These are phyloP conservation scores for Diplodia intermedia DNA, from an alignment of 2,329 filamentous ascomycete genomes.

Conservation along the genomic window DNA sequence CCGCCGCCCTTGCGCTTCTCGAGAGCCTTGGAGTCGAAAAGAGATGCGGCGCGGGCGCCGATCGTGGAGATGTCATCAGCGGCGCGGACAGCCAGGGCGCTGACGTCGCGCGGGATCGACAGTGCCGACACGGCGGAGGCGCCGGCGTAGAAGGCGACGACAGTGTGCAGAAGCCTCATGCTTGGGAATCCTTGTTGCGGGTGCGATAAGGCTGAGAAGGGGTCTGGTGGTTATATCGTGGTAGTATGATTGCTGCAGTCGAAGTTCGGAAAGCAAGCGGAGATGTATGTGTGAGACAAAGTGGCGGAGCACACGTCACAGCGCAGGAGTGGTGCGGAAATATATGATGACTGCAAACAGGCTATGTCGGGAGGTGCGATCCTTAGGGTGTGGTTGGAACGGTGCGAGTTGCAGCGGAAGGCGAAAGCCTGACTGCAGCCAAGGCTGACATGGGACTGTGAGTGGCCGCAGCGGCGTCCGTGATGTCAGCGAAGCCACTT, in stretches of 20 bases:
- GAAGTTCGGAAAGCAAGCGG: slow-evolving; percentile 7
- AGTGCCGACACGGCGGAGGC: slow-evolving; percentile 21
- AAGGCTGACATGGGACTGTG: slow-evolving; percentile 6
- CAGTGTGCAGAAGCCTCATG: slow-evolving; percentile 19
- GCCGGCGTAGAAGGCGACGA: slow-evolving; percentile 6
- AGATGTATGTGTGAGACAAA: slow-evolving; percentile 11
- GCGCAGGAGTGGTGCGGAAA: slow-evolving; percentile 2
- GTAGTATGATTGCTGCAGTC: background rate
- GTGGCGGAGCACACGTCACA: slow-evolving; percentile 6
- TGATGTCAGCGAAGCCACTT: slow-evolving; percentile 24
- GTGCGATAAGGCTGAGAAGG: background rate
- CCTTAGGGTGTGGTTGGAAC: background rate
- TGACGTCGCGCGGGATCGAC: slow-evolving; percentile 34
- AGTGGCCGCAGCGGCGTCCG: slow-evolving; percentile 20
- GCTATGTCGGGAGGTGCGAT: background rate
- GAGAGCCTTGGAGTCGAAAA: slow-evolving; percentile 40
- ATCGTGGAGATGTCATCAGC: slow-evolving; percentile 36
- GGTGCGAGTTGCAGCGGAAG: background rate
- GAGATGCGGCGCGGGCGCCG: slow-evolving; percentile 40
- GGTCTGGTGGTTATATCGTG: background rate
- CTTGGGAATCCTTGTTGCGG: background rate
- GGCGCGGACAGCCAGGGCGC: slow-evolving; percentile 39
- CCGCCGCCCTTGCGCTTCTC: slow-evolving; percentile 50
- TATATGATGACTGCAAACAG: slow-evolving; percentile 7
- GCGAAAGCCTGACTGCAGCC: background rate